A percentile compares a stretch with the other conserved stretches of the same genome.
phyloP scores from a whole-genome alignment of 305 asterid genomes.

The Ajuga reptans region DNA sequence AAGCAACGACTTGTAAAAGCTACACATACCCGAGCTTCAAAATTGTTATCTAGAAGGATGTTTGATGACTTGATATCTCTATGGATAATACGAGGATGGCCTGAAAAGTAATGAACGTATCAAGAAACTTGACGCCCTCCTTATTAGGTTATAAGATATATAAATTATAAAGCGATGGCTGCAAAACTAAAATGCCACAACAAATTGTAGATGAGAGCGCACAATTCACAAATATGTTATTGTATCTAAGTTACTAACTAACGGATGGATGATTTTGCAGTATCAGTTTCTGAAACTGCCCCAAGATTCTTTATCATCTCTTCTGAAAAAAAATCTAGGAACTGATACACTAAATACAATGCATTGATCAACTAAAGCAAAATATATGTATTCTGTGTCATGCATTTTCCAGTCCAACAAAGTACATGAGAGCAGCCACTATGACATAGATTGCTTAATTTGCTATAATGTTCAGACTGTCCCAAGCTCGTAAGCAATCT shows the following conservation, averaged over 20 bases:
- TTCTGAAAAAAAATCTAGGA: background rate
- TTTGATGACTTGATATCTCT: constrained; percentile 92
- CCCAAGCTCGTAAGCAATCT: background rate
- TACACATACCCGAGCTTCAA: constrained; percentile 71
- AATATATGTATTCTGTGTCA: background rate
- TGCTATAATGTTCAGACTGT: background rate
- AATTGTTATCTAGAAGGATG: constrained; percentile 67
- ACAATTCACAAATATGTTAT: background rate
- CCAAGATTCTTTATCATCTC: constrained; percentile 8
- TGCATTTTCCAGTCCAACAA: background rate
- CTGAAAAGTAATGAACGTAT: constrained; percentile 32
- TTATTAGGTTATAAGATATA: background rate
- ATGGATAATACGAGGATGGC: constrained; percentile 82
- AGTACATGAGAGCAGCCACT: constrained; percentile 5
- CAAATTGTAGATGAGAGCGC: background rate
- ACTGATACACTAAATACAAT: background rate
- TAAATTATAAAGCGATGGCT: background rate
- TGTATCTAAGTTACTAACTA: background rate
- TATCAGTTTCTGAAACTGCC: constrained; percentile 10
- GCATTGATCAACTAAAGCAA: background rate
- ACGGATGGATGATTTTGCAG: background rate
- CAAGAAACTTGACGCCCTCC: background rate
- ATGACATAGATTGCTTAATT: background rate
- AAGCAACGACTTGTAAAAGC: background rate
- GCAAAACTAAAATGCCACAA: background rate